Evolutionary conservation across 345 rosid genomes (phyloP).

Genomic region (Murraya paniculata): DNA sequence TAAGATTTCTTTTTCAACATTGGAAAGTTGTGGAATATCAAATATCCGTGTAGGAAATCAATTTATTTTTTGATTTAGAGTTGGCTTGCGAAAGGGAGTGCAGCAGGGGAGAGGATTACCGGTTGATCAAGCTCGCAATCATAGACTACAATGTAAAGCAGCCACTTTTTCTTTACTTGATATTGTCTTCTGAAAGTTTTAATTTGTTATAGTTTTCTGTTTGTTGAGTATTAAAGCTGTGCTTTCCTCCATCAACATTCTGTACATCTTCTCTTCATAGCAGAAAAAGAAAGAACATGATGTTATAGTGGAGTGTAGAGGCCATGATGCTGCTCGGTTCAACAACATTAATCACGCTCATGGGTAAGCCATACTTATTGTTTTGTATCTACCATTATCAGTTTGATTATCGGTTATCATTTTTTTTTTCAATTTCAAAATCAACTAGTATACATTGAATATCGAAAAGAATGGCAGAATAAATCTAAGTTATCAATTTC

Average conservation of each 20-base stretch:
- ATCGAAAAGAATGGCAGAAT: neutral
- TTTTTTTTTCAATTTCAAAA: neutral
- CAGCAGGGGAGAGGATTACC: slow-evolving; percentile 91
- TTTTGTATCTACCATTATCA: neutral
- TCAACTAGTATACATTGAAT: neutral
- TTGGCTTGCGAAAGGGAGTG: slow-evolving; percentile 91
- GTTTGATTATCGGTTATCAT: neutral
- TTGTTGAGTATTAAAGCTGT: too few species aligned
- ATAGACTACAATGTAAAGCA: slow-evolving; percentile 60
- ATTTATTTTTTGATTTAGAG: slow-evolving; percentile 34
- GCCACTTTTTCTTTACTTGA: neutral
- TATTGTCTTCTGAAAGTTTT: neutral
- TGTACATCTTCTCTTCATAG: neutral
- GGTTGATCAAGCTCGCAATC: slow-evolving; percentile 79
- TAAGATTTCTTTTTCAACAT: neutral
- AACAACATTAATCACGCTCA: slow-evolving; percentile 73
- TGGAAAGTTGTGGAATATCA: neutral
- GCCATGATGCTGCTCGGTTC: slow-evolving; percentile 93
- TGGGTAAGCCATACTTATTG: slow-evolving; percentile 46
- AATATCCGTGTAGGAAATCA: neutral
- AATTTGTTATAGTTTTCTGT: neutral
- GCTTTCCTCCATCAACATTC: too few species aligned
- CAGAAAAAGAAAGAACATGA: slow-evolving; percentile 70
- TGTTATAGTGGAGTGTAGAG: slow-evolving; percentile 84
- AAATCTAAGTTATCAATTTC: neutral